A percentile compares a stretch with the other conserved stretches of the same genome.
phyloP scores from a whole-genome alignment of 495 filamentous ascomycete species.

The Venustampulla echinocandica region DNA sequence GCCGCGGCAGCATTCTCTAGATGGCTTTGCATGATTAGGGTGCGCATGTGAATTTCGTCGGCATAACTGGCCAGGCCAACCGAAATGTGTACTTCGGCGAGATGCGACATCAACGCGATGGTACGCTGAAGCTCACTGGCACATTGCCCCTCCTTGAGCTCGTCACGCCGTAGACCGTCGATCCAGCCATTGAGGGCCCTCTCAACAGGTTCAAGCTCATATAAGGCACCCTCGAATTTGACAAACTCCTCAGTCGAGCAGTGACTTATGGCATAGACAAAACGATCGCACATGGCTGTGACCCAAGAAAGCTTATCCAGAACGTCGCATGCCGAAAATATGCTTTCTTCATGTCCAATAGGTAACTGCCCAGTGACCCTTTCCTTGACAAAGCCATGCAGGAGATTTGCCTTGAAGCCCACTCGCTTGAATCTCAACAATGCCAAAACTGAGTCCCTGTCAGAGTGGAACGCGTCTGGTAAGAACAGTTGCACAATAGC shows the following conservation, averaged over 20 bases:
- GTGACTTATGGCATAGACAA: slow-evolving; percentile 64
- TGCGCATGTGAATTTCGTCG: slow-evolving; percentile 66
- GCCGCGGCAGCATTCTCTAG: slow-evolving; percentile 68
- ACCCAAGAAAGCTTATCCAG: slow-evolving; percentile 84
- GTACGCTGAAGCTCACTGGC: slow-evolving; percentile 70
- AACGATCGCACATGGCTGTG: slow-evolving; percentile 69
- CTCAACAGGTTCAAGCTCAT: slow-evolving; percentile 91
- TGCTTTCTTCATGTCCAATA: slow-evolving; percentile 55
- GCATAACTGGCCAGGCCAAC: slow-evolving; percentile 67
- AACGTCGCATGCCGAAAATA: slow-evolving; percentile 68
- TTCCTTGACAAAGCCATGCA: slow-evolving; percentile 74
- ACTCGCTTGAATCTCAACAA: slow-evolving; percentile 81
- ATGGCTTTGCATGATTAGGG: slow-evolving; percentile 66
- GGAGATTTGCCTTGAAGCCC: slow-evolving; percentile 75
- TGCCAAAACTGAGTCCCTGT: slow-evolving; percentile 74
- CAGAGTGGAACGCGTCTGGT: slow-evolving; percentile 72
- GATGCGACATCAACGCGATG: slow-evolving; percentile 76
- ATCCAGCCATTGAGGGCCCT: slow-evolving; percentile 83
- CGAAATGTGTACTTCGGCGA: slow-evolving; percentile 71
- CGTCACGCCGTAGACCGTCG: slow-evolving; percentile 71
- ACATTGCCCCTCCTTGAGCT: slow-evolving; percentile 77
- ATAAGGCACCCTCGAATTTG: slow-evolving; percentile 63
- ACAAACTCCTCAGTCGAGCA: slow-evolving; percentile 72
- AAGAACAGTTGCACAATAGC: slow-evolving; percentile 81
- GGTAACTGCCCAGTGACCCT: slow-evolving; percentile 49